These are phyloP conservation scores for Penicillium sp. DNA, from an alignment of 2,329 filamentous ascomycete species.

Conservation along the genomic window DNA sequence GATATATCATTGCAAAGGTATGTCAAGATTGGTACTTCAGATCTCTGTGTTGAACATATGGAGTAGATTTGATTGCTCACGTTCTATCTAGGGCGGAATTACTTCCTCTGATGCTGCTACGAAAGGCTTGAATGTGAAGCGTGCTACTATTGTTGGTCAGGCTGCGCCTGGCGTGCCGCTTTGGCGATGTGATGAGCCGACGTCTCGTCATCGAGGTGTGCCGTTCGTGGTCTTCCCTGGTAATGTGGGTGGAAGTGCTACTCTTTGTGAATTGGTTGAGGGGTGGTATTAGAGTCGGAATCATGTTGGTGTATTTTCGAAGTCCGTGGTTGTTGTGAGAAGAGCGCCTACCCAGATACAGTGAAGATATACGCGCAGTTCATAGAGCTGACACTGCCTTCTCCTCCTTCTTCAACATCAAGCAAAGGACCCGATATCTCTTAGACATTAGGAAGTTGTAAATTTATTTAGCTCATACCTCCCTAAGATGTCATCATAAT, in stretches of 20 bases:
- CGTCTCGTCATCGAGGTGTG: slow-evolving; percentile 55
- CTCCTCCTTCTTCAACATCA: no score
- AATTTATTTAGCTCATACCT: not conserved
- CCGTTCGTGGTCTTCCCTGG: slow-evolving; percentile 64
- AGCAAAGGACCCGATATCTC: not conserved
- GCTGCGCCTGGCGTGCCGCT: slow-evolving; percentile 62
- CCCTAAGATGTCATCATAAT: not conserved
- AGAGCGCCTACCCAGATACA: not conserved
- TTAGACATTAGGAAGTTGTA: not conserved
- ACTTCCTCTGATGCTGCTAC: slow-evolving; percentile 63
- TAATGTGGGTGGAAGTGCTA: slow-evolving; percentile 58
- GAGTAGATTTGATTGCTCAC: not conserved
- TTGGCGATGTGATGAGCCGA: slow-evolving; percentile 61
- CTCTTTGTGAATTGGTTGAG: slow-evolving; percentile 52
- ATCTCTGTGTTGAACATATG: not conserved
- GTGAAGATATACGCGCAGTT: not conserved
- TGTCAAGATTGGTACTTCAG: not conserved
- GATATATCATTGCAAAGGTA: slow-evolving; percentile 62
- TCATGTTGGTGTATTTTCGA: not conserved
- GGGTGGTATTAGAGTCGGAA: slow-evolving; percentile 37
- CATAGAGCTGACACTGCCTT: not conserved
- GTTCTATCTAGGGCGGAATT: slow-evolving; percentile 55
- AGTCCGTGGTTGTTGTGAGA: not conserved
- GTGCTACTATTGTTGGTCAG: slow-evolving; percentile 60
- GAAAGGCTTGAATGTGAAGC: slow-evolving; percentile 58